These are phyloP conservation scores for Claviceps citrina DNA, from an alignment of 2,329 filamentous ascomycete species.

Conservation along the genomic window DNA sequence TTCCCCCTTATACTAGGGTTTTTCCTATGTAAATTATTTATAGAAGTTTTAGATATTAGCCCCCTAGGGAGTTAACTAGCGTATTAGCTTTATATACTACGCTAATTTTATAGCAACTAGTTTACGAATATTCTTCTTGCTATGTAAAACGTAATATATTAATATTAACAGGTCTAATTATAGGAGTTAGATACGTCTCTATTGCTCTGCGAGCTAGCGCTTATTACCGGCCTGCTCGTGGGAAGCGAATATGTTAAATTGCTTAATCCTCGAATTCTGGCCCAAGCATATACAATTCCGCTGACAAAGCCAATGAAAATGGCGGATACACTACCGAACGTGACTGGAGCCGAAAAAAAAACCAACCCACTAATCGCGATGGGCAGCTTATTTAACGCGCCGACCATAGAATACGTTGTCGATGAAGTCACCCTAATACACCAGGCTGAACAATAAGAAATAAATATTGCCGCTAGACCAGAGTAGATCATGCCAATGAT, in stretches of 20 bases:
- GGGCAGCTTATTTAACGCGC: slow-evolving; percentile 92
- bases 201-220: slow-evolving; percentile 82
- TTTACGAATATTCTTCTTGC: too few relatives aligned
- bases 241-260: slow-evolving; percentile 51
- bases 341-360: slow-evolving; percentile 91
- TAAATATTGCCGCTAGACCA: slow-evolving; percentile 84
- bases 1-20: too few relatives aligned
- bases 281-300: slow-evolving; percentile 66
- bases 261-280: slow-evolving; percentile 51
- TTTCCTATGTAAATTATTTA: too few relatives aligned
- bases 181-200: slow-evolving; percentile 59
- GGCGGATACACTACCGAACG: slow-evolving; percentile 78
- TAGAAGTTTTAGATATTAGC: too few relatives aligned
- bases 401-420: slow-evolving; percentile 98
- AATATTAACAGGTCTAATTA: too few relatives aligned
- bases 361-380: slow-evolving; percentile 83
- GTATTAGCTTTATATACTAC: too few relatives aligned
- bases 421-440: slow-evolving; percentile 95
- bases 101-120: too few relatives aligned
- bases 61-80: too few relatives aligned
- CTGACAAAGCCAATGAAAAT: slow-evolving; percentile 85
- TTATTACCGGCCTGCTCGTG: slow-evolving; percentile 54
- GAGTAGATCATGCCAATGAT: slow-evolving; percentile 87
- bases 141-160: too few relatives aligned
- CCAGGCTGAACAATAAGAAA: slow-evolving; percentile 99